Evolutionary conservation across 1,139 yeast genomes (phyloP).

Genomic region (Protomyces gravidus): DNA sequence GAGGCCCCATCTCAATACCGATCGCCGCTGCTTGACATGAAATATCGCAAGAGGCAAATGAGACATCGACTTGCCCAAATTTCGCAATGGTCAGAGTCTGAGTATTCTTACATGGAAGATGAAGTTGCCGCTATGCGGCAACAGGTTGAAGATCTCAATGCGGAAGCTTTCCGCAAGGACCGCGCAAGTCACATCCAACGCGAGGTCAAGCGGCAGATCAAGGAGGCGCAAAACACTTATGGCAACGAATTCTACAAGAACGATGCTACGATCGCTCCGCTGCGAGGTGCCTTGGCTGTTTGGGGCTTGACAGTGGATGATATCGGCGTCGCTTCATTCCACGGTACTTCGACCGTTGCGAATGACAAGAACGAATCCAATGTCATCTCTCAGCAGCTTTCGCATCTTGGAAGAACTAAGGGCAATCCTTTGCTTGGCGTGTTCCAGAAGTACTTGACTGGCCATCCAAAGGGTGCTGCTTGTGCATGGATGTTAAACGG

Average conservation of each 20-base stretch:
- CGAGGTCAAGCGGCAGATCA: conserved; percentile 79
- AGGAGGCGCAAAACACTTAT: conserved; percentile 87
- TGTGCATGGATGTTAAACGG: conserved; percentile 99
- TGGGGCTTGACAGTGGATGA: conserved; percentile 92
- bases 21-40: conserved; percentile 76
- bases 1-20: conserved; percentile 81
- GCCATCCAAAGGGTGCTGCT: conserved; percentile 99
- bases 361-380: conserved; percentile 96
- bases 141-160: conserved; percentile 40
- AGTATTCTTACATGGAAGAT: conserved; percentile 64
- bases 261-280: conserved; percentile 92
- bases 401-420: conserved; percentile 90
- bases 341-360: conserved; percentile 97
- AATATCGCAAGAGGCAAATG: conserved; percentile 91
- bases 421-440: conserved; percentile 98
- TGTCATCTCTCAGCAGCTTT: conserved; percentile 85
- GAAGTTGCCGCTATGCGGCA: conserved; percentile 59
- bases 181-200: conserved; percentile 81
- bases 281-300: conserved; percentile 94
- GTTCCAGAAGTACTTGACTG: conserved; percentile 97
- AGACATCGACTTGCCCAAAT: conserved; percentile 72
- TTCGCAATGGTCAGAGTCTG: conserved; percentile 78
- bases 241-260: conserved; percentile 90
- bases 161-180: conserved; percentile 58
- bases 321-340: conserved; percentile 97